Conservation (phyloP, 2,329 filamentous ascomycete species). For the Hymenoscyphus salicellus region DNA sequence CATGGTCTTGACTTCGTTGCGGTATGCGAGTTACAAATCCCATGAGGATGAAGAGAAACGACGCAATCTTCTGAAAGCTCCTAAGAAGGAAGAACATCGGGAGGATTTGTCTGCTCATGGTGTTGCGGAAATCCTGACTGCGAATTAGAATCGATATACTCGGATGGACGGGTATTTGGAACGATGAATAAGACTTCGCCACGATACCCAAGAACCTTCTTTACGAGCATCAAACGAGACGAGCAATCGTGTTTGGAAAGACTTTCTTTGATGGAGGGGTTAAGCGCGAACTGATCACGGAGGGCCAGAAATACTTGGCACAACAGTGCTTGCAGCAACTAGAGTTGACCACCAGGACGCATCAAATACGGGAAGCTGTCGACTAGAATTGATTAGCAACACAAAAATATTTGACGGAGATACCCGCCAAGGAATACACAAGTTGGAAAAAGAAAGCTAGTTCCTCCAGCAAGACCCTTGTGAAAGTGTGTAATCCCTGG, state of each 20-base stretch:
- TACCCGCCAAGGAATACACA: not conserved
- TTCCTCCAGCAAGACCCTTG: not conserved
- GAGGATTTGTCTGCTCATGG: conserved; percentile 48
- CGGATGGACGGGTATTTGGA: not conserved
- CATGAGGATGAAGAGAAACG: conserved; percentile 34
- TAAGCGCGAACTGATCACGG: not conserved
- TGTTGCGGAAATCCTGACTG: conserved; percentile 56
- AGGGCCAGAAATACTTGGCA: not conserved
- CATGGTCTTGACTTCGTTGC: conserved; percentile 56
- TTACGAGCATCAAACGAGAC: not conserved
- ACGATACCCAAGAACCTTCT: not conserved
- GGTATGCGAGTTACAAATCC: conserved; percentile 55
- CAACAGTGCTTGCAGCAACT: not conserved
- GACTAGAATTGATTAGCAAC: not conserved
- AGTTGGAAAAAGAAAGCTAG: not conserved
- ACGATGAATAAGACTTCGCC: not conserved
- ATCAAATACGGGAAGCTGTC: not conserved
- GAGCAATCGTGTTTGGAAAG: not conserved
- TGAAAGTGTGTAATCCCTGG: not conserved
- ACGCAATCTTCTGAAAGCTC: conserved; percentile 36
- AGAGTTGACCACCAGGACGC: too few species aligned
- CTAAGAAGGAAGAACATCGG: conserved; percentile 40
- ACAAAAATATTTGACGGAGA: not conserved
- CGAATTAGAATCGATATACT: conserved; percentile 42
- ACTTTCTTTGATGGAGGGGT: not conserved